These are phyloP conservation scores for Heracleum sosnowskyi DNA, from an alignment of 129 eudicot species.

Conservation along the genomic window DNA sequence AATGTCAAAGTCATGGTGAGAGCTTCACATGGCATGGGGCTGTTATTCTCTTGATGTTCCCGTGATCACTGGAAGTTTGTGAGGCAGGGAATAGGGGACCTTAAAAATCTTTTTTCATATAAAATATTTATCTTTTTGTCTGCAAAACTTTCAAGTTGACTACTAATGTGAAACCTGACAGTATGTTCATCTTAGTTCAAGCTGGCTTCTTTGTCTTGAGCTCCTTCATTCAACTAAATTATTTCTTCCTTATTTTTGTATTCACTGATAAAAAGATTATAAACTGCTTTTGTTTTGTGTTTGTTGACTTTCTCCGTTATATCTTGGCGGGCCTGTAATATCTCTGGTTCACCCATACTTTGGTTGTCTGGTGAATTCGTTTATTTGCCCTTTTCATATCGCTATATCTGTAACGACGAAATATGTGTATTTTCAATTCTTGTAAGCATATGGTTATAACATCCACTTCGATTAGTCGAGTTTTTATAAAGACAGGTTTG, in stretches of 20 bases:
- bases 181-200: neutral
- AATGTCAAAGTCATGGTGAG: neutral
- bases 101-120: neutral
- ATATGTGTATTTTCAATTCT: too few relatives aligned
- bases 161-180: neutral
- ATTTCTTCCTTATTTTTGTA: neutral
- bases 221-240: neutral
- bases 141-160: neutral
- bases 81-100: constrained; percentile 11
- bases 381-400: too few relatives aligned
- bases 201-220: neutral
- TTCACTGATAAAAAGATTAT: neutral
- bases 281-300: neutral
- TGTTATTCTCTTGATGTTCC: constrained; percentile 8
- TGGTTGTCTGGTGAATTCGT: neutral
- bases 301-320: neutral
- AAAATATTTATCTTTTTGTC: neutral
- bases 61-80: constrained; percentile 7
- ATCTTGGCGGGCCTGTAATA: neutral
- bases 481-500: too few relatives aligned
- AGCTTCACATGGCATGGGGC: constrained; percentile 16
- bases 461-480: too few relatives aligned
- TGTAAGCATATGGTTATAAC: too few relatives aligned
- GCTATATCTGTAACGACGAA: too few relatives aligned
- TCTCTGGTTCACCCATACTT: neutral